These are phyloP conservation scores for Dendrocalamus sinicus DNA, from an alignment of 176 grass and related monocot species.

Conservation along the genomic window DNA sequence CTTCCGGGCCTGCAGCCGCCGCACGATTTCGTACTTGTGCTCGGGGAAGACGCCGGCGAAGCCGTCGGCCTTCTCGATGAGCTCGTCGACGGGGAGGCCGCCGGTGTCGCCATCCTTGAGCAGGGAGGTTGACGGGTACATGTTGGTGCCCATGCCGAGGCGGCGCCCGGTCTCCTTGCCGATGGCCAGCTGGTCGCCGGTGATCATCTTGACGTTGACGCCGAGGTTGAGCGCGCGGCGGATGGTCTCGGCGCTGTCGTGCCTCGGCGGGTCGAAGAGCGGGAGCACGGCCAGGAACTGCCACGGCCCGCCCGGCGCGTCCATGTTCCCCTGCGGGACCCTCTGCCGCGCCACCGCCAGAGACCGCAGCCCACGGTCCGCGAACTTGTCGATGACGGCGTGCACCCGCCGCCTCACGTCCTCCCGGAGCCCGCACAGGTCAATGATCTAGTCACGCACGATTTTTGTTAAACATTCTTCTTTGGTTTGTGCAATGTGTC, in stretches of 20 bases:
- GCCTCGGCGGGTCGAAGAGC: constrained; percentile 77
- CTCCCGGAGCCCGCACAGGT: constrained; percentile 64
- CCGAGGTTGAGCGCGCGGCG: constrained; percentile 66
- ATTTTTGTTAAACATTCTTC: background rate
- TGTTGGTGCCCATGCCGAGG: constrained; percentile 90
- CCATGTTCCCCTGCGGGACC: constrained; percentile 65
- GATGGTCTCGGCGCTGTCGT: constrained; percentile 84
- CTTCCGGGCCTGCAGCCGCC: constrained; percentile 69
- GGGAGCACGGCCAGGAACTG: constrained; percentile 82
- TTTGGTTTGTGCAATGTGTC: background rate
- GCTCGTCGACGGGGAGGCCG: constrained; percentile 64
- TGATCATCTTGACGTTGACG: constrained; percentile 99
- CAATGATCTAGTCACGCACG: constrained; percentile 50
- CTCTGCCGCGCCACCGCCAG: constrained; percentile 66
- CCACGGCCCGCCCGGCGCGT: constrained; percentile 60
- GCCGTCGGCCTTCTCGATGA: constrained; percentile 87
- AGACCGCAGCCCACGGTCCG: constrained; percentile 62
- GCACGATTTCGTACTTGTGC: constrained; percentile 96
- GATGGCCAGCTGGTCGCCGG: constrained; percentile 81
- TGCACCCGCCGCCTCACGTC: constrained; percentile 52
- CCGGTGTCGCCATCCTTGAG: constrained; percentile 57
- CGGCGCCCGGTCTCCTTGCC: constrained; percentile 81
- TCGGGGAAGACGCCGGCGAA: constrained; percentile 95
- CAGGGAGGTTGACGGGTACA: constrained; percentile 78
- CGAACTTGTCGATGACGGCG: constrained; percentile 63